Evolutionary conservation across 164 flowering plant species (phyloP), one percentile per base, ranked within the genome.

Genomic region (Taxillus chinensis): DNA sequence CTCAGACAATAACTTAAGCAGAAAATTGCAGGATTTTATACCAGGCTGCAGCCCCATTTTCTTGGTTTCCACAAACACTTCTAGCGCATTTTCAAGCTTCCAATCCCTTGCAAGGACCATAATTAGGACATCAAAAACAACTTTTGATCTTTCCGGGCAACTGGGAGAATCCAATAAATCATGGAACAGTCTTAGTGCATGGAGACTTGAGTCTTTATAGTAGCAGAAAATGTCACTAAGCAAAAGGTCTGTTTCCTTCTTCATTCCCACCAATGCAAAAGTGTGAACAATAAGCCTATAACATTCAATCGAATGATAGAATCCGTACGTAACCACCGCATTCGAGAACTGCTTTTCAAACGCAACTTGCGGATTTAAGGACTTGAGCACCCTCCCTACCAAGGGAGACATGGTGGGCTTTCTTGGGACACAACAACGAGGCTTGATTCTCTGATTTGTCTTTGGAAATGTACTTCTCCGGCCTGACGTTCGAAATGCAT

Each of bases 1-100:
- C 64, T 79, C 78, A 11, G 66, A 72, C 60, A 78, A 65, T 66
- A 76, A 73, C 62, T 79, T 80, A 55, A 87, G 84, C 80, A 87
- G 65, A 66, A 78, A 82, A 70, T 85, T 87, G 70, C 87, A 83
- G 0, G 80, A 69, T 0, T 0, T 39, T 17, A 77, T 67, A 59
- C 55, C 51, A 5, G 62, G 71, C 50, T 67, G 16, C 50, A 74
- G 27, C 59, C 81, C 86, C 27, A 62, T 59, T 55, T 62, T 68
- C 66, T 76, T 83, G 42, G 70, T 73, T 62, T 63, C 74, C 57
- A 60, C 55, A 56, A 80, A 74, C 39, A 77, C 78, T 64, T 78
- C 75, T 8, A 74, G 10, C 1, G 86, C 89, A 70, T 74, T 60
- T 51, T 77, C 84, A 70, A 78, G 72, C 84, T 83, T 72, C 6